Conservation (phyloP, 805 yeast species). For the Pichia sporocuriosa region DNA sequence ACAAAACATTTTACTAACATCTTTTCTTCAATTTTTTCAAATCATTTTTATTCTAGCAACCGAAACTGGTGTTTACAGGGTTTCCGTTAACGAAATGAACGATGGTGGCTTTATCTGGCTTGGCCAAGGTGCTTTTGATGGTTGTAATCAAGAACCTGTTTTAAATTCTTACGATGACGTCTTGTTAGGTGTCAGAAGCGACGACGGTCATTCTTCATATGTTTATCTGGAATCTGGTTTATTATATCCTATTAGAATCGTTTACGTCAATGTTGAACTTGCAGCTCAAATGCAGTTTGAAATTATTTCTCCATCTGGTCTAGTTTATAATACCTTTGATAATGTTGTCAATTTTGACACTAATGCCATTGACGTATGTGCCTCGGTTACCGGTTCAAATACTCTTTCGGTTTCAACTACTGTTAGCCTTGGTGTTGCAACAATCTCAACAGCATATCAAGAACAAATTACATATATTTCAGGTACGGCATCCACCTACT, state of each 20-base stretch:
- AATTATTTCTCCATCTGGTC: slow-evolving; percentile 10
- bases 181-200: slow-evolving; percentile 4
- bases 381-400: not conserved
- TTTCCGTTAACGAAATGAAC: slow-evolving; percentile 20
- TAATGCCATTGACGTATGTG: not conserved
- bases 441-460: slow-evolving; percentile 1
- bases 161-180: not conserved
- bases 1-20: slow-evolving; percentile 18
- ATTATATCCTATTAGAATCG: slow-evolving; percentile 17
- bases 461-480: not conserved
- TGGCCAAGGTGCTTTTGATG: slow-evolving; percentile 29
- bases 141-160: slow-evolving; percentile 20
- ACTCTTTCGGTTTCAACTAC: slow-evolving; percentile 3
- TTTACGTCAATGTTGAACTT: slow-evolving; percentile 1
- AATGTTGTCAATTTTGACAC: slow-evolving; percentile 4
- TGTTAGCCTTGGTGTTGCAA: not conserved
- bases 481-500: slow-evolving; percentile 2
- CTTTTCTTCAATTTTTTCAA: slow-evolving; percentile 7
- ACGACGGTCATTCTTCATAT: slow-evolving; percentile 4
- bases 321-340: not conserved
- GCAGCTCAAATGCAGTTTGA: slow-evolving; percentile 9
- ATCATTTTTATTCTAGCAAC: slow-evolving; percentile 14
- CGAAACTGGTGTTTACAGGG: slow-evolving; percentile 23
- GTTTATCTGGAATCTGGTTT: slow-evolving; percentile 11
- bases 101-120: slow-evolving; percentile 27